Conservation (phyloP, 2,329 filamentous ascomycete species). For the Exophiala aquamarina region DNA sequence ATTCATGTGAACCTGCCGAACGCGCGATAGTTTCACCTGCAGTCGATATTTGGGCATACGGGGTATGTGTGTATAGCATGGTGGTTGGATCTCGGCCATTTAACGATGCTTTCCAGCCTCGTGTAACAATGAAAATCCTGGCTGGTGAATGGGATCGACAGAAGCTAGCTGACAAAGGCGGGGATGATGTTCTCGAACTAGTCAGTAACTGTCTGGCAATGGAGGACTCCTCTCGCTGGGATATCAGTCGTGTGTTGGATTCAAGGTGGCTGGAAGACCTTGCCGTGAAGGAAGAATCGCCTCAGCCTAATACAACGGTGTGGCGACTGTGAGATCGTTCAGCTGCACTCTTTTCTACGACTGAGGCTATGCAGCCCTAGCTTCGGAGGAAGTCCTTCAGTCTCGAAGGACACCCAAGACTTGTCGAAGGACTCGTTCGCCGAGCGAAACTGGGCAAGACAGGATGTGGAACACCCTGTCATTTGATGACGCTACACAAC, state of each 20-base stretch:
- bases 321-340: slow-evolving; percentile 17
- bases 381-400: too few species aligned
- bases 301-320: slow-evolving; percentile 8
- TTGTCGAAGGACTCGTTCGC: too few species aligned
- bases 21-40: slow-evolving; percentile 46
- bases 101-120: slow-evolving; percentile 59
- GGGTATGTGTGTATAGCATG: slow-evolving; percentile 62
- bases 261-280: slow-evolving; percentile 54
- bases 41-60: slow-evolving; percentile 68
- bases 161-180: slow-evolving; percentile 19
- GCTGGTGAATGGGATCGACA: slow-evolving; percentile 58
- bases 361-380: too few species aligned
- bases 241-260: slow-evolving; percentile 55
- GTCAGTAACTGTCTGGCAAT: slow-evolving; percentile 61
- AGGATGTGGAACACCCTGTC: too few species aligned
- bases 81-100: slow-evolving; percentile 64
- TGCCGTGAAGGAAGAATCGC: slow-evolving; percentile 14
- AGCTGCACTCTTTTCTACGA: too few species aligned
- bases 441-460: too few species aligned
- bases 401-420: too few species aligned
- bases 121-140: slow-evolving; percentile 59
- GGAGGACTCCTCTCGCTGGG: slow-evolving; percentile 56
- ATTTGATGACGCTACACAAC: too few species aligned
- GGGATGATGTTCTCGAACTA: slow-evolving; percentile 53
- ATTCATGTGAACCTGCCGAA: slow-evolving; percentile 3